Evolutionary conservation across 2,329 filamentous ascomycete species (phyloP).

Genomic region (Aspergillus alliaceus): DNA sequence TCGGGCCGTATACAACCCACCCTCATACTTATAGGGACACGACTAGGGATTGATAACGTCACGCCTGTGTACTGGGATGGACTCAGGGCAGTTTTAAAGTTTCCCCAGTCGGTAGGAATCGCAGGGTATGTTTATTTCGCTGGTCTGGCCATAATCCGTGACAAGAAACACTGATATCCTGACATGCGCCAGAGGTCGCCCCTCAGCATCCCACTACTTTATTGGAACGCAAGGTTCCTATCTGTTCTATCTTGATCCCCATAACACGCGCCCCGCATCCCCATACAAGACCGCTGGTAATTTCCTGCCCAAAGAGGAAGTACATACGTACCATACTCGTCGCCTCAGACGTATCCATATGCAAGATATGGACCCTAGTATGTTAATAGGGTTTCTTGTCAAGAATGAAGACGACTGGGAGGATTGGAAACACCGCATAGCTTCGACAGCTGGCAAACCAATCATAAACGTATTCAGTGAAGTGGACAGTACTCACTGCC

Average conservation of each 20-base stretch:
- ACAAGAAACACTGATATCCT: conserved; percentile 9
- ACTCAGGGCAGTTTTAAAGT: conserved; percentile 79
- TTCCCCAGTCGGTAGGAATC: conserved; percentile 92
- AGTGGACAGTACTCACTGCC: conserved; percentile 53
- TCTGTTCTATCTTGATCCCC: conserved; percentile 94
- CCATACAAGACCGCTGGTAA: conserved; percentile 57
- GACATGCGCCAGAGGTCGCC: conserved; percentile 67
- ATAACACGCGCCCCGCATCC: conserved; percentile 76
- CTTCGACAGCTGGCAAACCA: conserved; percentile 74
- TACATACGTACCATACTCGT: conserved; percentile 83
- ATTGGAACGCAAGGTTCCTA: conserved; percentile 70
- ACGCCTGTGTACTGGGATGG: conserved; percentile 95
- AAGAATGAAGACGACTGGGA: conserved; percentile 78
- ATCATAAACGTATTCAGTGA: conserved; percentile 81
- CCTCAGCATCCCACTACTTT: conserved; percentile 83
- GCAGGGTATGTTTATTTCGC: conserved; percentile 65
- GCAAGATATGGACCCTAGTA: conserved; percentile 94
- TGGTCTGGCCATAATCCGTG: background rate
- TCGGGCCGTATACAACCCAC: conserved; percentile 74
- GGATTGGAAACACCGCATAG: conserved; percentile 75
- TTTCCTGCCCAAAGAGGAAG: conserved; percentile 65
- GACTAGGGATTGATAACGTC: conserved; percentile 89
- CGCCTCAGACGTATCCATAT: conserved; percentile 80
- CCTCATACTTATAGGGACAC: conserved; percentile 81
- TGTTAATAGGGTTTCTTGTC: conserved; percentile 93